Conservation (phyloP, 73 alveolate species). For the Paramecium primaurelia region DNA sequence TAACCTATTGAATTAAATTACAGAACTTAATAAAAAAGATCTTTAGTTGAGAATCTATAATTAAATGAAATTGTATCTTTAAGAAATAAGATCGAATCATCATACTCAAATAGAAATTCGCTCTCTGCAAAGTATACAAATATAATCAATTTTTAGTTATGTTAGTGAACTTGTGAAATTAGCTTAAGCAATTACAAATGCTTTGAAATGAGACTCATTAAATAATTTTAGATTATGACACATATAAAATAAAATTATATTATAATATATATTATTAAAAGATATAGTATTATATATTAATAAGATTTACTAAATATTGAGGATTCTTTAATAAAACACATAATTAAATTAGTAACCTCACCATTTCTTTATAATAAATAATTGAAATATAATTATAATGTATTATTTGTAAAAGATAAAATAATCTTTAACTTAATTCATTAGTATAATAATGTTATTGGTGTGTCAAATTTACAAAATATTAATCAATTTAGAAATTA, state of each 20-base stretch:
- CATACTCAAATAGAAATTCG: not conserved
- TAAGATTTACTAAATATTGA: too few species aligned
- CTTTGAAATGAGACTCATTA: not conserved
- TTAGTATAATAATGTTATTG: too few species aligned
- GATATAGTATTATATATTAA: too few species aligned
- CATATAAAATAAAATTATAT: not conserved
- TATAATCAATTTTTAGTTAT: not conserved
- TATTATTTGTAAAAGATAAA: too few species aligned
- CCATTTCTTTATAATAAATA: too few species aligned
- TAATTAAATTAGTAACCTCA: too few species aligned
- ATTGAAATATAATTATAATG: too few species aligned
- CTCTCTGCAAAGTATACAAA: not conserved
- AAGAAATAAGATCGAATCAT: not conserved
- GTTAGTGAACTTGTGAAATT: constrained; percentile 1
- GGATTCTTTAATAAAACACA: too few species aligned
- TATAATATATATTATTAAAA: too few species aligned
- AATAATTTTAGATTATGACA: not conserved
- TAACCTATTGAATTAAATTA: not conserved
- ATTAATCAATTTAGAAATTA: too few species aligned
- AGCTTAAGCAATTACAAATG: not conserved
- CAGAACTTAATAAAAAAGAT: not conserved
- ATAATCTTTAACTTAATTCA: too few species aligned
- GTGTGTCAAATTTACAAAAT: too few species aligned
- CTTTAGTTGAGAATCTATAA: not conserved
- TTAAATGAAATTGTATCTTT: not conserved